A percentile compares a stretch with the other conserved stretches of the same genome.
phyloP scores from a whole-genome alignment of 305 asterid species.

The Solanum aculeatissimum region DNA sequence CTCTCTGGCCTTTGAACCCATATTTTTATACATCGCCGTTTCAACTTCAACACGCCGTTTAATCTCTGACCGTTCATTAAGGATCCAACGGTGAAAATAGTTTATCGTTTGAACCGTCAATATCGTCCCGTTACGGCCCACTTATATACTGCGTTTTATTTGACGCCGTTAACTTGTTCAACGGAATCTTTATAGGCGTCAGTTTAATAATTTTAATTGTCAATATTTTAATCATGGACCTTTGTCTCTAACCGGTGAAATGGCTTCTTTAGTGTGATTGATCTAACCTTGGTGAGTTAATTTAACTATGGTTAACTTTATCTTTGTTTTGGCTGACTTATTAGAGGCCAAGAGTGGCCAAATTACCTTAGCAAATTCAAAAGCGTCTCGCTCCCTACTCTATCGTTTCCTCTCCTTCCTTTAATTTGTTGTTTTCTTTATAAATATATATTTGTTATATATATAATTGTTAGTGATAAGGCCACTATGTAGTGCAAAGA shows the following conservation, averaged over 20 bases:
- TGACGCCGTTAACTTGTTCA: slow-evolving; percentile 16
- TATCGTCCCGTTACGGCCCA: slow-evolving; percentile 13
- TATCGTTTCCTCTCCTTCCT: neutral
- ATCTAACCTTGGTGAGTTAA: slow-evolving; percentile 5
- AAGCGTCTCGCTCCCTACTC: neutral
- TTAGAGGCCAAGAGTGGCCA: neutral
- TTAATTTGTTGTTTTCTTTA: too few species aligned
- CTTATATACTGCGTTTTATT: slow-evolving; percentile 4
- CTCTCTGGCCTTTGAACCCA: slow-evolving; percentile 34
- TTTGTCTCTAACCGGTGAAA: slow-evolving; percentile 21
- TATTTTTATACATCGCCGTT: slow-evolving; percentile 40
- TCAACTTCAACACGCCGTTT: slow-evolving; percentile 5
- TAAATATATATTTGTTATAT: too few species aligned
- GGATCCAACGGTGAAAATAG: slow-evolving; percentile 21
- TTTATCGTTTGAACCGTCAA: slow-evolving; percentile 12
- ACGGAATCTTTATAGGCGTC: slow-evolving; percentile 41
- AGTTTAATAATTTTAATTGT: slow-evolving; percentile 6
- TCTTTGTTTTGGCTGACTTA: neutral
- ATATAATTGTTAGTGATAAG: too few species aligned
- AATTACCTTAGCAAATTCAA: neutral
- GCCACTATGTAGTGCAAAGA: too few species aligned
- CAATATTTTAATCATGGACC: slow-evolving; percentile 24
- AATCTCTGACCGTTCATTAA: slow-evolving; percentile 8
- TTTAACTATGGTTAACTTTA: slow-evolving; percentile 8
- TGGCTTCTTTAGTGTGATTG: slow-evolving; percentile 16